Base-by-base conservation (phyloP, 371 early-diverging fungal genomes). In the Dichotomocladium elegans region DNA sequence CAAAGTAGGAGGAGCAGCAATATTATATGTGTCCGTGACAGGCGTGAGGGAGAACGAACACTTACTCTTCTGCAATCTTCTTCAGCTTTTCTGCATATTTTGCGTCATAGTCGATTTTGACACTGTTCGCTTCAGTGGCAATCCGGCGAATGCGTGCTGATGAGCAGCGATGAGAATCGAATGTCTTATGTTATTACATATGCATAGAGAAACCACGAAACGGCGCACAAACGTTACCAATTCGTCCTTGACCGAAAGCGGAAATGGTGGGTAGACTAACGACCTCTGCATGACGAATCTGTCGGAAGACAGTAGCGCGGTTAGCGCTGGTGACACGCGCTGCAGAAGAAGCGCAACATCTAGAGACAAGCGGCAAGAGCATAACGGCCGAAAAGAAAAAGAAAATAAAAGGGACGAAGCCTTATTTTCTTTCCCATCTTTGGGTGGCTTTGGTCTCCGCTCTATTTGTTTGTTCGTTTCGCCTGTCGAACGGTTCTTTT, bases 61-160 rank as follows among this genome's bases (percentile, higher is more conserved):
- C 74, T 42, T 79, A 83, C 83, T 75, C 74, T 41, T 81, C 69
- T 10, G 89, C 90, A 24, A 70, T 77, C 35, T 74, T 62, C 50
- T 79, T 74, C 50, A 90, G 68, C 60, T 89, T 88, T 14, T 80
- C 81, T 10, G 79, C 82, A 72, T 90, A 90, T 68, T 88, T 91
- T 19, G 82, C 66, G 31, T 85, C 83, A 55, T 85, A 81, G 61
- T 86, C 73, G 37, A 74, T 53, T 19, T 46, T 47, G 9, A 60
- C 50, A 10, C 50, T 30, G 29, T 46, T 43, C 6, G 55, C 60
- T 22, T 60, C 60, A 6, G 53, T 48, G 9, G 60, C 55, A 21
- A 60, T 52, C 22, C 49, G 50, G 9, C 60, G 48, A 7, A 44
- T 43, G 7, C 55, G 49, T 21, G 34, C 60, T 60, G 41, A 8